phyloP scores from a whole-genome alignment of 768 basidiomycete genomes.

The Rhodosporidiobolus sp. region DNA sequence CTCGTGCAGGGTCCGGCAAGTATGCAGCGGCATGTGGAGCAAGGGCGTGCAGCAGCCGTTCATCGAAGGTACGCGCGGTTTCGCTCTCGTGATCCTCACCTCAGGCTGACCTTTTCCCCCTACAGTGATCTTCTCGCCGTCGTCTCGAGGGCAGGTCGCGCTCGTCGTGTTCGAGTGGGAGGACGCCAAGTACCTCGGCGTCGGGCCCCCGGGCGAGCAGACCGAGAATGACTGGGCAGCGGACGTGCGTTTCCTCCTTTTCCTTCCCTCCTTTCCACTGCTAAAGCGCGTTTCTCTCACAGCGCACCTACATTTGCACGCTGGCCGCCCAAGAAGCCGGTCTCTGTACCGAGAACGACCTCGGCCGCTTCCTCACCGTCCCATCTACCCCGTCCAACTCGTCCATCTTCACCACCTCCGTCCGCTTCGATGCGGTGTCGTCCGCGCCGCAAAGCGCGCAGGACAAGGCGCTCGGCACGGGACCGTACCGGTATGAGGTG shows the following conservation, averaged over 20 bases:
- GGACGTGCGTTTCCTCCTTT: conserved; percentile 53
- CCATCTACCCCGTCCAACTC: conserved; percentile 60
- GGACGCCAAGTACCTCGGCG: conserved; percentile 78
- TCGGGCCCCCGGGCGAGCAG: conserved; percentile 43
- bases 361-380: conserved; percentile 87
- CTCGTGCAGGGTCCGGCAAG: conserved; percentile 76
- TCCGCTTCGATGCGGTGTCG: conserved; percentile 57
- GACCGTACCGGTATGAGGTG: conserved; percentile 78
- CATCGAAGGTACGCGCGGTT: conserved; percentile 48
- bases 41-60: conserved; percentile 52
- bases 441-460: conserved; percentile 3
- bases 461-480: conserved; percentile 43
- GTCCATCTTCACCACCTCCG: conserved; percentile 80
- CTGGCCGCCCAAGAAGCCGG: conserved; percentile 68
- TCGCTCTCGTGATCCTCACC: background rate
- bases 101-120: background rate
- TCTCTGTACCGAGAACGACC: conserved; percentile 64
- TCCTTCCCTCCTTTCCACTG: conserved; percentile 54
- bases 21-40: conserved; percentile 94
- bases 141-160: conserved; percentile 81
- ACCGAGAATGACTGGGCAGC: conserved; percentile 41
- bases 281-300: conserved; percentile 47
- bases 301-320: conserved; percentile 92
- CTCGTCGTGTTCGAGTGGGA: conserved; percentile 96
- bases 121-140: conserved; percentile 67